Evolutionary conservation across 345 rosid genomes (phyloP).

Genomic region (Odontarrhena argentea): DNA sequence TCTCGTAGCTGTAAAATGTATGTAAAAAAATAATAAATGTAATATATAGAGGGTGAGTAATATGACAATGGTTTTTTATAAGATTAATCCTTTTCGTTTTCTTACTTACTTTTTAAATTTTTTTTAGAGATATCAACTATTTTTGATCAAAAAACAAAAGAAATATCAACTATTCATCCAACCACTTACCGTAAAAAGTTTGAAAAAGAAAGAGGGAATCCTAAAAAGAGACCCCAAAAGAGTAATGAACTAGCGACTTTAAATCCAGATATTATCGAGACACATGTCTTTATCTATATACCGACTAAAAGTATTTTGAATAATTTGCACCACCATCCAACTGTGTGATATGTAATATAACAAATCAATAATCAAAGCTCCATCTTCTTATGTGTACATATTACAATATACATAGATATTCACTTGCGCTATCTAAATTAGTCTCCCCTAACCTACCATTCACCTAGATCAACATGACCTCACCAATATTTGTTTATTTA

Average conservation of each 20-base stretch:
- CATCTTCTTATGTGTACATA: not conserved
- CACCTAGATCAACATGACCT: slow-evolving; percentile 16
- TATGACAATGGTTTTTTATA: no score
- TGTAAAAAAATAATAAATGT: no score
- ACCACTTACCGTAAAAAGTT: no score
- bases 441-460: slow-evolving; percentile 17
- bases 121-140: no score
- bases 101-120: no score
- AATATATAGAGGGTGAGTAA: no score
- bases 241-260: not conserved
- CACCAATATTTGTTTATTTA: slow-evolving; percentile 1
- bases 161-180: no score
- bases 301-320: slow-evolving; percentile 27
- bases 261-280: not conserved
- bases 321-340: slow-evolving; percentile 14
- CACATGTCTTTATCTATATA: slow-evolving; percentile 9
- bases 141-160: no score
- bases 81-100: no score
- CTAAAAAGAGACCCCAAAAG: not conserved
- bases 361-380: not conserved
- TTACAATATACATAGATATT: slow-evolving; percentile 8
- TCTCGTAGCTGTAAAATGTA: no score
- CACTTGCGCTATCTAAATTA: not conserved
- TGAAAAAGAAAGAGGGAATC: no score
- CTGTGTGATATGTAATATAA: not conserved